Evolutionary conservation across 139 green algal genomes (phyloP), one percentile per base, ranked within the genome.

Genomic region (Chlorella sp.): DNA sequence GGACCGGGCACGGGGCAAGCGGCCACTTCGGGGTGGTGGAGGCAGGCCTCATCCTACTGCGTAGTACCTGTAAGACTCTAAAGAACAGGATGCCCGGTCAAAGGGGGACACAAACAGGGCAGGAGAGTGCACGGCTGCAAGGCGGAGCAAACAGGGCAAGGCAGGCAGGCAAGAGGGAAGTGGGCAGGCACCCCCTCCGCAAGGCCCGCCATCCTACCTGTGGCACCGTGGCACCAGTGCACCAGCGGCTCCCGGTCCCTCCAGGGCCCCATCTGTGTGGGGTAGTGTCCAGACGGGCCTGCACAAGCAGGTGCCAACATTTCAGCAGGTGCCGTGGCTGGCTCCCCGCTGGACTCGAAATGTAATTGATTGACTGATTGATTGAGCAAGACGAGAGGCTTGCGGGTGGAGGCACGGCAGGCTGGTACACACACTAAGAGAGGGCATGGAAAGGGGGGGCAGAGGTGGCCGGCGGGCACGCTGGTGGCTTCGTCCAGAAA

Each of bases 161-260:
- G 48, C 48, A 57, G 48, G 48, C 48, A 57, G 48, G 48, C 48
- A 57, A 9, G 48, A 57, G 48, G 48, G 48, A 57, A 9, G 48
- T 9, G 48, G 48, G 12, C 12, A 80, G 37, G 34, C 76, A 82
- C 36, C 12, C 36, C 37, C 28, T 4, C 19, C 11, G 37, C 37
- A 22, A 26, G 11, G 39, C 39, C 0, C 5, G 5, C 22, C 77
- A 22, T 39, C 18, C 37, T 26, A 78, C 83, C 91, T 34, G 91
- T 85, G 32, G 91, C 83, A 26, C 91, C 91, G 57, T 93, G 91
- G 87, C 89, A 92, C 91, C 91, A 93, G 71, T 93, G 91, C 68
- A 88, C 88, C 39, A 93, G 90, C 32, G 90, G 90, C 60, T 93
- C 68, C 1, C 36, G 76, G 32, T 87, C 85, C 9, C 81, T 73